phyloP scores from a whole-genome alignment of 371 early-diverging fungal genomes.

The Mortierella sp. region DNA sequence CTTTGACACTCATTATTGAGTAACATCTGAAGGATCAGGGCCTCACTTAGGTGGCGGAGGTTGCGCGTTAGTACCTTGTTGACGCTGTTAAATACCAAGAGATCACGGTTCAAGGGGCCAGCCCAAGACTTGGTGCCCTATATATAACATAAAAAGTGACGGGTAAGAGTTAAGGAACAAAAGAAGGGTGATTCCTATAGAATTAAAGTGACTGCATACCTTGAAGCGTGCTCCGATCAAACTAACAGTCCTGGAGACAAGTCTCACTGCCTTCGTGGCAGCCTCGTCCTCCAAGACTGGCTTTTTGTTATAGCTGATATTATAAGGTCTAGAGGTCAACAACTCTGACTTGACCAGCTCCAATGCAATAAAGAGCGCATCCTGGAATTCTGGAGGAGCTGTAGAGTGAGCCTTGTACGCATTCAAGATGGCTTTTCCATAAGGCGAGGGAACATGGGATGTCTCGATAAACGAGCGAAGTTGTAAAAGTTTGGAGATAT shows the following conservation, averaged over 20 bases:
- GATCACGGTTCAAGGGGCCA: slow-evolving; percentile 78
- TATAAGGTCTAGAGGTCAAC: slow-evolving; percentile 65
- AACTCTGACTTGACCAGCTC: slow-evolving; percentile 72
- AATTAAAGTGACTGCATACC: slow-evolving; percentile 13
- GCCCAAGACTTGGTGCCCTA: slow-evolving; percentile 68
- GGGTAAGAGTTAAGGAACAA: not conserved
- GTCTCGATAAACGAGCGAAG: slow-evolving; percentile 43
- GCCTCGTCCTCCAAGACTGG: slow-evolving; percentile 55
- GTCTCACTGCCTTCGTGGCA: slow-evolving; percentile 54
- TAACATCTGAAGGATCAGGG: slow-evolving; percentile 68
- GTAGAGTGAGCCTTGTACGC: slow-evolving; percentile 31
- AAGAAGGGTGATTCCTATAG: not conserved
- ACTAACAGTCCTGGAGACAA: slow-evolving; percentile 25
- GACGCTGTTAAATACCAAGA: slow-evolving; percentile 81
- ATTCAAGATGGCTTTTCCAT: slow-evolving; percentile 41
- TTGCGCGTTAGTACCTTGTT: slow-evolving; percentile 71
- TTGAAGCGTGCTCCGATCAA: slow-evolving; percentile 43
- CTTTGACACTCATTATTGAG: slow-evolving; percentile 64
- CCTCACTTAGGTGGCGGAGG: slow-evolving; percentile 73
- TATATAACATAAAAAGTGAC: not conserved
- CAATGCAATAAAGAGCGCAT: slow-evolving; percentile 69
- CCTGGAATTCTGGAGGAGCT: slow-evolving; percentile 56
- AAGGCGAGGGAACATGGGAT: slow-evolving; percentile 29
- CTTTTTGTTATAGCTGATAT: slow-evolving; percentile 61
- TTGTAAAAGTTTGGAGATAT: slow-evolving; percentile 41